Evolutionary conservation across 148 eudicot species (phyloP).

Genomic region (Rhododendron kiyosumense): DNA sequence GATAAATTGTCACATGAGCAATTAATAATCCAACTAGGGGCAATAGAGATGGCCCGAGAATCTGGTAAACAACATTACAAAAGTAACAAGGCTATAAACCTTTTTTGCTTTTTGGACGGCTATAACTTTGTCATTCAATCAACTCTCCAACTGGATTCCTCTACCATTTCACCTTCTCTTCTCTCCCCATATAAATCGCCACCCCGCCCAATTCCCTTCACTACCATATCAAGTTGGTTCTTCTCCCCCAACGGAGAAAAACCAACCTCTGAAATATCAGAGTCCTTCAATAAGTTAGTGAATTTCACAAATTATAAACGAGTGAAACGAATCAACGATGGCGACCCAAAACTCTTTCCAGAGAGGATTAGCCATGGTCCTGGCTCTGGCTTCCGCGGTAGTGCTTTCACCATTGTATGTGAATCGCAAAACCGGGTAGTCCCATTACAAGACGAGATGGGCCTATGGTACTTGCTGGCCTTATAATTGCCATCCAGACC

Average conservation of each 20-base stretch:
- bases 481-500: conserved; percentile 78
- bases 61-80: neutral
- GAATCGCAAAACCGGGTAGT: conserved; percentile 22
- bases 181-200: conserved; percentile 24
- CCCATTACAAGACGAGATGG: conserved; percentile 46
- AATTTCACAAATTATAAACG: too few relatives aligned
- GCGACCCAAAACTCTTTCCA: conserved; percentile 41
- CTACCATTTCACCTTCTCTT: conserved; percentile 14
- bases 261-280: conserved; percentile 1
- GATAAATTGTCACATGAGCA: neutral
- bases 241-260: conserved; percentile 2
- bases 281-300: too few relatives aligned
- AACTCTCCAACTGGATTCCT: conserved; percentile 51
- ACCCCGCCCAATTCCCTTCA: neutral
- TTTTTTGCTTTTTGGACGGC: conserved; percentile 65
- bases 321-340: conserved; percentile 24
- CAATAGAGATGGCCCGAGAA: neutral
- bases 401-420: conserved; percentile 69
- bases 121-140: conserved; percentile 31
- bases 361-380: conserved; percentile 61
- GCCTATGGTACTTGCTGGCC: conserved; percentile 66
- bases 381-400: conserved; percentile 57
- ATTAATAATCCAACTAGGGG: neutral
- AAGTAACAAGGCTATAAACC: neutral
- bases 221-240: conserved; percentile 24